A percentile compares a stretch with the other conserved stretches of the same genome.
phyloP scores from a whole-genome alignment of 306 rosid genomes.

The Malus domestica region ASM211411v1 NC_041803.1:6009001-6009500 shows the following conservation, averaged over 20 bases:
- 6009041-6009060: constrained; percentile 45
- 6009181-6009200: constrained; percentile 1
- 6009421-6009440: constrained; percentile 52
- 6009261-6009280: constrained; percentile 65
- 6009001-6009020: constrained; percentile 92
- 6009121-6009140: neutral
- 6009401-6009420: constrained; percentile 59
- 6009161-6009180: constrained; percentile 10
- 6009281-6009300: constrained; percentile 72
- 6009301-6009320: constrained; percentile 70
- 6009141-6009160: neutral
- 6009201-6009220: neutral
- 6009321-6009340: constrained; percentile 63
- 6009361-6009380: constrained; percentile 60
- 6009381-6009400: constrained; percentile 76
- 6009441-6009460: constrained; percentile 84
- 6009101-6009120: constrained; percentile 13
- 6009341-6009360: constrained; percentile 39
- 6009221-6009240: neutral
- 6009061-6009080: constrained; percentile 55
- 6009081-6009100: constrained; percentile 74
- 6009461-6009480: constrained; percentile 85
- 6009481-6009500: constrained; percentile 87
- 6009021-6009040: constrained; percentile 55
- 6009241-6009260: constrained; percentile 74